Base-by-base conservation (phyloP, 257 asterid genomes). In the Nicotiana benthamiana region DNA sequence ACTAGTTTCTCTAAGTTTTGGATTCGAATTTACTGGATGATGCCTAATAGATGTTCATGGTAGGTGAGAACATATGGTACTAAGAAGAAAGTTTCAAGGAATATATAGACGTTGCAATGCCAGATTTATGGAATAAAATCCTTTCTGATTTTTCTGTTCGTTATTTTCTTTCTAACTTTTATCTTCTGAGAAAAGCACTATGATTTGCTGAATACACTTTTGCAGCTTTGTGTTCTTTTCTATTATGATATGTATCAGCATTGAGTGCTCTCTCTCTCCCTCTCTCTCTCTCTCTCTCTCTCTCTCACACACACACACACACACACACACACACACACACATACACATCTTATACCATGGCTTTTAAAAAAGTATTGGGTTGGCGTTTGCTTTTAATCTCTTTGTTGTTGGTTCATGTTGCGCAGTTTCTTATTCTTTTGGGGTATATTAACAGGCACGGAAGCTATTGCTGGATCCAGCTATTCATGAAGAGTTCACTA, bases 391-490 rank as follows among this genome's bases (percentile, higher is more conserved):
- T 70, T 70, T 43, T 20, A 70, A 22, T 68, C 24, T 62, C 61
- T 61, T 43, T 22, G 15, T 70, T 70, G 46, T 11, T 64, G 36
- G 75, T 60, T 40, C 75, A 61, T 16, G 24, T 54, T 74, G 61
- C 20, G 34, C 68, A 54, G 56, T 77, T 77, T 48, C 40, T 72
- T 18, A 56, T 30, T 54, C 34, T 36, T 79, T 79, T 77, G 63
- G 51, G 43, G 30, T 64, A 63, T 63, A 79, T 63, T 48, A 83
- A 77, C 94, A 93, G 97, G 99, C 98, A 27, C 90, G 94, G 90
- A 91, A 89, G 80, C 83, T 96, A 78, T 79, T 96, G 83, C 90
- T 96, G n/a, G 99, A 94, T 81, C 99, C 99, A 46, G 98, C 99
- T 63, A 91, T 96, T 82, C 97, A 96, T 84, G 99, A 96, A 84